Evolutionary conservation across 1,284 basidiomycete species (phyloP).

Genomic region (Psilocybe mexicana): DNA sequence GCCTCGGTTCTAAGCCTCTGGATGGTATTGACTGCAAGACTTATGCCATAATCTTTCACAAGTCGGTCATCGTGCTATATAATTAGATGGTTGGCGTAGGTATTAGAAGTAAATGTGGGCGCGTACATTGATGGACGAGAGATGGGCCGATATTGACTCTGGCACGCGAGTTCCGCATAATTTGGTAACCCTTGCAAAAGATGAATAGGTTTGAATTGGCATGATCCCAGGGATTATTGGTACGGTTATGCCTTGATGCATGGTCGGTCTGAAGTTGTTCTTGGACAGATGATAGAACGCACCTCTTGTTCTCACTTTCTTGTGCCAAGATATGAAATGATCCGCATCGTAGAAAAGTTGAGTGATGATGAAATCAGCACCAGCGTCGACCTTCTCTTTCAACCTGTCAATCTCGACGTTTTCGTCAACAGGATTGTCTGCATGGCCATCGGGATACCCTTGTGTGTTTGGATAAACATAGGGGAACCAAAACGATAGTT

Average conservation of each 20-base stretch:
- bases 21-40: conserved; percentile 79
- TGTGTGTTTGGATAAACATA: conserved; percentile 7
- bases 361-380: conserved; percentile 95
- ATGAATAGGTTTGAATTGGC: conserved; percentile 96
- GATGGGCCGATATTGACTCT: conserved; percentile 35
- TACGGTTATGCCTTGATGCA: conserved; percentile 73
- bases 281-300: conserved; percentile 22
- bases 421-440: conserved; percentile 62
- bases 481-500: conserved; percentile 5
- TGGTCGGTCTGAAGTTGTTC: conserved; percentile 12
- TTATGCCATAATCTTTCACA: conserved; percentile 88
- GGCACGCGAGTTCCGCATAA: conserved; percentile 87
- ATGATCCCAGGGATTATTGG: conserved; percentile 96
- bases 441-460: conserved; percentile 94
- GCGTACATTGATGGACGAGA: conserved; percentile 80
- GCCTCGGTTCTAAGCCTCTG: conserved; percentile 53
- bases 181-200: conserved; percentile 90
- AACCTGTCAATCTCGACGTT: conserved; percentile 79
- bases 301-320: conserved; percentile 75
- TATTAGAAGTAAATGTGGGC: background rate
- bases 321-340: conserved; percentile 79
- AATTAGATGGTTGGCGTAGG: background rate
- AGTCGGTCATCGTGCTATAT: conserved; percentile 84
- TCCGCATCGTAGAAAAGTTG: conserved; percentile 97
- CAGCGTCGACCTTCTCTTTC: conserved; percentile 91